Conservation (phyloP, 2,329 filamentous ascomycete genomes). For the Fusarium nematophilum region DNA sequence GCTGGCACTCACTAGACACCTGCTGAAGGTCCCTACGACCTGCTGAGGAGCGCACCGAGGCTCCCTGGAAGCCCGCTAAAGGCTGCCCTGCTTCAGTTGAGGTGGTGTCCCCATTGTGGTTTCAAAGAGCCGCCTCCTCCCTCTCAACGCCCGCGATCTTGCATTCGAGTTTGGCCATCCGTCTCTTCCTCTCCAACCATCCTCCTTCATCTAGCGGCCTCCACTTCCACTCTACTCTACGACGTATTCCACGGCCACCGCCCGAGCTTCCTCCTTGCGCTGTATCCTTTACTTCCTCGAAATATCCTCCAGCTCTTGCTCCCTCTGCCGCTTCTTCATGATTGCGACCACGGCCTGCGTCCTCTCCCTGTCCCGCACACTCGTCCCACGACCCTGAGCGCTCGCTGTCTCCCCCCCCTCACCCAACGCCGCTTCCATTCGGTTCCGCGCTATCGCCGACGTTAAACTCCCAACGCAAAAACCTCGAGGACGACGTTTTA, state of each 20-base stretch:
- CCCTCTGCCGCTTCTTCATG: slow-evolving; percentile 6
- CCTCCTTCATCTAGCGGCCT: slow-evolving; percentile 26
- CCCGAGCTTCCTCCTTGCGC: slow-evolving; percentile 14
- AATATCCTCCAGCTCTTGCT: slow-evolving; percentile 1
- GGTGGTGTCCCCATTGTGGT: too few relatives aligned
- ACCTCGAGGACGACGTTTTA: slow-evolving; percentile 11
- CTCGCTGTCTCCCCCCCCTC: slow-evolving; percentile 36
- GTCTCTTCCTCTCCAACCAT: slow-evolving; percentile 10
- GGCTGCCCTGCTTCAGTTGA: slow-evolving; percentile 5
- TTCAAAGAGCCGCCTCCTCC: slow-evolving; percentile 9
- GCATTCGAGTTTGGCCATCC: slow-evolving; percentile 12
- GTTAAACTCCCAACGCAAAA: slow-evolving; percentile 20
- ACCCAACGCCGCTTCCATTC: slow-evolving; percentile 24
- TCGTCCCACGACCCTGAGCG: slow-evolving; percentile 35
- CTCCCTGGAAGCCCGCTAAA: slow-evolving; percentile 8
- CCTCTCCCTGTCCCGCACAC: slow-evolving; percentile 21
- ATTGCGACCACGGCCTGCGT: slow-evolving; percentile 16
- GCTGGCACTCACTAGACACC: background rate
- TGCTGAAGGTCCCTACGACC: slow-evolving; percentile 18
- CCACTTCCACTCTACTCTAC: slow-evolving; percentile 19
- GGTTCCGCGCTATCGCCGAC: slow-evolving; percentile 30
- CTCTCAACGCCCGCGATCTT: slow-evolving; percentile 23
- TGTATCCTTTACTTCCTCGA: slow-evolving; percentile 1
- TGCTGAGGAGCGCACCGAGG: slow-evolving; percentile 12
- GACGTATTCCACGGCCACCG: slow-evolving; percentile 23